Evolutionary conservation across 2,329 filamentous ascomycete genomes (phyloP).

Genomic region (Zasmidium citrigriseum): DNA sequence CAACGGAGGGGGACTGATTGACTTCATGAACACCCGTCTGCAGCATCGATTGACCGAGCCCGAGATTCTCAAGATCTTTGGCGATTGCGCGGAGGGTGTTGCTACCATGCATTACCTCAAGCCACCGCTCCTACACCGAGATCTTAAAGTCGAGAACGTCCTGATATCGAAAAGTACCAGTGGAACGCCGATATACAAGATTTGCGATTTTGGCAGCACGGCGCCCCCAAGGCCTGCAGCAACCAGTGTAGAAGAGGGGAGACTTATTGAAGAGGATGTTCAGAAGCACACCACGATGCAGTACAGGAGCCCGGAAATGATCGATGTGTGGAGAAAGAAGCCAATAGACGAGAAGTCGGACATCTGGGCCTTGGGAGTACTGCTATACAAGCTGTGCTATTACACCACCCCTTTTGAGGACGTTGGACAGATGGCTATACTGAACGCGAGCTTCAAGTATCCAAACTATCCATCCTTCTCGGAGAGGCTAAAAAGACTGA

Average conservation of each 20-base stretch:
- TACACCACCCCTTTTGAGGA: slow-evolving; percentile 99
- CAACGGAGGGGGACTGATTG: slow-evolving; percentile 89
- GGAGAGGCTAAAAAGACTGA: slow-evolving; percentile 82
- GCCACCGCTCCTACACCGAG: slow-evolving; percentile 86
- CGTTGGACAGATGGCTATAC: slow-evolving; percentile 92
- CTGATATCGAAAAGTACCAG: slow-evolving; percentile 69
- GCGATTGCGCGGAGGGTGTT: slow-evolving; percentile 91
- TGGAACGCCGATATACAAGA: slow-evolving; percentile 78
- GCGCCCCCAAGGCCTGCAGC: slow-evolving; percentile 82
- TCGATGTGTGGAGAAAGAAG: slow-evolving; percentile 94
- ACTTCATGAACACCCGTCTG: slow-evolving; percentile 98
- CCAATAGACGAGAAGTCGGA: slow-evolving; percentile 98
- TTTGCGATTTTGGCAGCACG: slow-evolving; percentile 96
- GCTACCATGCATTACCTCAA: slow-evolving; percentile 99
- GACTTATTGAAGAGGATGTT: slow-evolving; percentile 92
- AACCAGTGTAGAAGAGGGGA: slow-evolving; percentile 82
- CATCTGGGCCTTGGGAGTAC: slow-evolving; percentile 93
- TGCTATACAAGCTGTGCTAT: slow-evolving; percentile 97
- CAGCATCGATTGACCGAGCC: slow-evolving; percentile 96
- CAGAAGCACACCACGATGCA: slow-evolving; percentile 97
- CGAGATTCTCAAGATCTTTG: slow-evolving; percentile 96
- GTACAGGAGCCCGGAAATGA: slow-evolving; percentile 97
- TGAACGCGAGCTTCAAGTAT: slow-evolving; percentile 93
- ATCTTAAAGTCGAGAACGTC: slow-evolving; percentile 97
- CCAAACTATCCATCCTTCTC: slow-evolving; percentile 88